A percentile compares a stretch with the other conserved stretches of the same genome.
Conservation (phyloP, 2,329 filamentous ascomycete species). For the Beauveria sp. region DNA sequence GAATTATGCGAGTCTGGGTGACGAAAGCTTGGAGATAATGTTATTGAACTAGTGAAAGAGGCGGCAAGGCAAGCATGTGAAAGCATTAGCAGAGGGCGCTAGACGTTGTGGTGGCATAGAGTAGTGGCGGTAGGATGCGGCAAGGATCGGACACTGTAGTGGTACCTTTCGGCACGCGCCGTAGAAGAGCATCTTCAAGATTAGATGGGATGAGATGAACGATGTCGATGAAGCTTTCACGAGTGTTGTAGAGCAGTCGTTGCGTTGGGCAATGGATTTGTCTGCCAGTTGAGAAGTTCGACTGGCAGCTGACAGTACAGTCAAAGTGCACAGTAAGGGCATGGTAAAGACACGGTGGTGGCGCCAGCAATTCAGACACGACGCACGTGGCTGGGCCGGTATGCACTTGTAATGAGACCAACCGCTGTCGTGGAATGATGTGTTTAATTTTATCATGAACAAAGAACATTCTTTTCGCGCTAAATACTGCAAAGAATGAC, state of each 20-base stretch:
- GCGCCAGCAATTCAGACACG: neutral
- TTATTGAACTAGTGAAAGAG: neutral
- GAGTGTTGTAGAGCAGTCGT: neutral
- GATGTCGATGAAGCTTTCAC: neutral
- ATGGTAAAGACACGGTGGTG: neutral
- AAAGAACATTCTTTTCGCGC: neutral
- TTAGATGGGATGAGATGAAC: neutral
- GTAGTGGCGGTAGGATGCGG: neutral
- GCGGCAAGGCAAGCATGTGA: slow-evolving; percentile 5
- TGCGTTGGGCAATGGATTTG: neutral
- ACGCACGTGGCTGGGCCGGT: neutral
- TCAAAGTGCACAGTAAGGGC: neutral
- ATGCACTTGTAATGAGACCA: neutral
- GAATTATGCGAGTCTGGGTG: slow-evolving; percentile 1
- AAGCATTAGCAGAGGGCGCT: neutral
- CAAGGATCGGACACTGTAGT: neutral
- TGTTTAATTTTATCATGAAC: neutral
- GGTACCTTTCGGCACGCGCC: slow-evolving; percentile 1
- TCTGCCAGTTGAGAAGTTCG: neutral
- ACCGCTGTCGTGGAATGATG: neutral
- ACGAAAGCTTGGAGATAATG: neutral
- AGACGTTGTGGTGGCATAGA: neutral
- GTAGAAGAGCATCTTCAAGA: neutral
- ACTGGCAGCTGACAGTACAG: neutral
- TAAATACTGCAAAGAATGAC: neutral